These are phyloP conservation scores for Jamesozyma gamospora DNA, from an alignment of 805 yeast species.

Conservation along the genomic window DNA sequence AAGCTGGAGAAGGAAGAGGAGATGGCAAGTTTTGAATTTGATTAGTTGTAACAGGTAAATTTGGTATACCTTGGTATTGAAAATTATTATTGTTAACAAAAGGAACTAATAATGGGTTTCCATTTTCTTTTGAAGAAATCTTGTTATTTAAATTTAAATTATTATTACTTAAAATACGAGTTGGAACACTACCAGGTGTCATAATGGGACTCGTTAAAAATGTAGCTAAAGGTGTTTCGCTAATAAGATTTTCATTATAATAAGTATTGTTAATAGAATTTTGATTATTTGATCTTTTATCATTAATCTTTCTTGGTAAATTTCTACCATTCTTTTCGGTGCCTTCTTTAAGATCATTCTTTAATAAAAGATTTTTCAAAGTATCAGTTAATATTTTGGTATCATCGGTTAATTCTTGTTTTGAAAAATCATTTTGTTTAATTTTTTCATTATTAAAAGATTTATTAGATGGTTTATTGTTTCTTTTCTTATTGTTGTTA, in stretches of 20 bases:
- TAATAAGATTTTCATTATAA: too few relatives aligned
- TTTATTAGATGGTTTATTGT: background rate
- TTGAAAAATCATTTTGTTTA: background rate
- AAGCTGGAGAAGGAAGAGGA: background rate
- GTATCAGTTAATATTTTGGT: too few relatives aligned
- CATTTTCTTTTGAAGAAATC: background rate
- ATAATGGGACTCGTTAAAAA: conserved; percentile 11
- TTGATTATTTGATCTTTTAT: background rate
- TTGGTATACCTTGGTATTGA: conserved; percentile 1
- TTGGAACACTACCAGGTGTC: conserved; percentile 8
- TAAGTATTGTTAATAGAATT: background rate
- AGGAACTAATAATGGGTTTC: background rate
- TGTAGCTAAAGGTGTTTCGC: conserved; percentile 6
- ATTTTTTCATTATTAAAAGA: background rate
- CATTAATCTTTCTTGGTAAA: background rate
- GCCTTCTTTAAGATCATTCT: background rate
- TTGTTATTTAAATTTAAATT: background rate
- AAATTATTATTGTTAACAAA: conserved; percentile 1
- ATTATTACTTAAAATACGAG: conserved; percentile 1
- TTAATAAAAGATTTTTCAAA: conserved; percentile 5
- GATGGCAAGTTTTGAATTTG: background rate
- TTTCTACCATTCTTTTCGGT: background rate
- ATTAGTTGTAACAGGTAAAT: background rate
- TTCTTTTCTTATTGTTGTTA: background rate
- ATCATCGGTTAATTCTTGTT: conserved; percentile 1